Base-by-base conservation (phyloP, 1,284 basidiomycete genomes). In the Bjerkandera adusta region DNA sequence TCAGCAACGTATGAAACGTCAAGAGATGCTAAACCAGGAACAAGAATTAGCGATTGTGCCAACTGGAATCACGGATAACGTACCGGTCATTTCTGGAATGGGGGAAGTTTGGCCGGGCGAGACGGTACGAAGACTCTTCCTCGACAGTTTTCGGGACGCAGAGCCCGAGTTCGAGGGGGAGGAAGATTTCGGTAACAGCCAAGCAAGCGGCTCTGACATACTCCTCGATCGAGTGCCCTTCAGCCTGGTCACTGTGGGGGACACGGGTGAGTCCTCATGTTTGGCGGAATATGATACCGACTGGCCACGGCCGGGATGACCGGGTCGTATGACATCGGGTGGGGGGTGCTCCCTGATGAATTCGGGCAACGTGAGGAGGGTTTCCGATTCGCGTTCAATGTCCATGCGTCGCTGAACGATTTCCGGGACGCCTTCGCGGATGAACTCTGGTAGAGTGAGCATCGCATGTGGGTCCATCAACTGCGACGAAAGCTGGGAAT, bases 1-100 rank as follows among this genome's bases (percentile, higher is more conserved):
- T 94, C 92, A 3, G 89, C 89, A 25, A 93, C 76, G 58, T 89
- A 92, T 13, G 71, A 65, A 10, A 89, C 72, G 35, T 83, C 76
- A 34, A 89, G 52, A 7, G 52, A 54, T 36, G 55, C 61, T 58
- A 27, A 4, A 46, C 47, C 35, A 33, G 36, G 15, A 40, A 35
- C n/a, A 20, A 24, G 0, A 32, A 25, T 32, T 8, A 6, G 24
- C 10, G 7, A 16, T 33, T n/a, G 30, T 15, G 3, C 27, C 15
- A 15, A 15, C 42, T 21, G 22, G 16, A 25, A 36, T 21, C 18
- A 4, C 34, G 13, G n/a, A 15, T 2, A 27, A 18, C 47, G 21
- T 3, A 41, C 45, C 45, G 25, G 40, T 30, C 6, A 38, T 42
- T 11, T 44, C 16, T 18, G 22, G 30, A 16, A 43, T 22, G 36